These are phyloP conservation scores for Blastocystis sp. DNA, from an alignment of 352 stramenopile species.

Conservation along the genomic window DNA sequence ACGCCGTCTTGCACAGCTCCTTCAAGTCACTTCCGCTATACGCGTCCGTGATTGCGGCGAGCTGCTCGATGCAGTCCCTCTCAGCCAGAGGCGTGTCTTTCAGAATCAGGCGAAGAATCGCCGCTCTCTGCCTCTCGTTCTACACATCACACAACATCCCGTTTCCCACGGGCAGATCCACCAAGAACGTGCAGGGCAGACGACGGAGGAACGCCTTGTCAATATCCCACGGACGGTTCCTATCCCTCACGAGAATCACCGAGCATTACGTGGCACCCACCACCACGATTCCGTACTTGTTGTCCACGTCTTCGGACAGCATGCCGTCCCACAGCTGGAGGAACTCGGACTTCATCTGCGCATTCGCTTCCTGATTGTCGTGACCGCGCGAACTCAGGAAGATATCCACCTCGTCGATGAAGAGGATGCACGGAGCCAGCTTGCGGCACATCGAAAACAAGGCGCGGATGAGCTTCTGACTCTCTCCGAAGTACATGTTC, in stretches of 20 bases:
- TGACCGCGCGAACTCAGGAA: slow-evolving; percentile 86
- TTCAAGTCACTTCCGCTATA: slow-evolving; percentile 86
- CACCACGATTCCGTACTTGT: slow-evolving; percentile 69
- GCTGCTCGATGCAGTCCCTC: slow-evolving; percentile 81
- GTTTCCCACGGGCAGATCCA: slow-evolving; percentile 81
- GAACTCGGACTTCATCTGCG: slow-evolving; percentile 80
- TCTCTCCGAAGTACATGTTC: slow-evolving; percentile 76
- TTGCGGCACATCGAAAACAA: slow-evolving; percentile 86
- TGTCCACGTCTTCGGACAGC: slow-evolving; percentile 77
- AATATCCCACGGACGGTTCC: slow-evolving; percentile 72
- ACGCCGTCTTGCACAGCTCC: slow-evolving; percentile 62
- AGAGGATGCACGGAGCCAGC: slow-evolving; percentile 87
- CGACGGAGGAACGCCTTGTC: slow-evolving; percentile 86
- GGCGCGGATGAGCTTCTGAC: slow-evolving; percentile 85
- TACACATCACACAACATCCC: background rate
- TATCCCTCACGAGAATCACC: background rate
- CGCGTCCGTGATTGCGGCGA: slow-evolving; percentile 82
- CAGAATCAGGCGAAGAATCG: slow-evolving; percentile 85
- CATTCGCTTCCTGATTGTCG: slow-evolving; percentile 75
- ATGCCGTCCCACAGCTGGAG: slow-evolving; percentile 88
- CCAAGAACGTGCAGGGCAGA: slow-evolving; percentile 87
- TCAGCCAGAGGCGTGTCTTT: slow-evolving; percentile 80
- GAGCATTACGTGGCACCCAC: slow-evolving; percentile 36
- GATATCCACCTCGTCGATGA: slow-evolving; percentile 88
- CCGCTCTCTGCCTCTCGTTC: slow-evolving; percentile 75